Base-by-base conservation (phyloP, 768 basidiomycete species). In the Boletus sp. region DNA sequence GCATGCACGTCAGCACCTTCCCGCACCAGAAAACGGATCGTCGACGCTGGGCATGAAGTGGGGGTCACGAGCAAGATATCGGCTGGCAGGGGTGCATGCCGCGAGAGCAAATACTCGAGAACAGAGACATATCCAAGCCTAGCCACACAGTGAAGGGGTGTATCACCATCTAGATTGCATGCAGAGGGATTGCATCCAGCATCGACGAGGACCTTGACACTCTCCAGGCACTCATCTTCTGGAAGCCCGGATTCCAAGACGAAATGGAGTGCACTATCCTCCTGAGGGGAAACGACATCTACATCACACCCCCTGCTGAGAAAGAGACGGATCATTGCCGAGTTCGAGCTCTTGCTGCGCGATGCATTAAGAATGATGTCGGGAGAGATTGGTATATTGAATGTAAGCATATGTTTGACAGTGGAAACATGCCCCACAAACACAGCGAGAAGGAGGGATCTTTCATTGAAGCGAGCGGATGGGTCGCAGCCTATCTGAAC, bases 291-390 rank as follows among this genome's bases (percentile, higher is more conserved):
- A 8, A 19, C 8, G 7, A 34, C 23, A 4, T 29, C 9, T 14
- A 48, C 27, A 38, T 58, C 19, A 5, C 13, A 5, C 2, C 59
- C 59, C n/a, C 3, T 13, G 6, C 2, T 0, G 13, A 58, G 45
- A 3, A 58, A 34, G 11, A 51, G 27, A 9, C 8, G 42, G 25
- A 58, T 48, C 37, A 49, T 58, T 32, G 23, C 29, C 5, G 40
- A 5, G 8, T 25, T 46, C 1, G 39, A 34, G 9, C 3, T 5
- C 32, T 2, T 9, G 35, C 42, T 34, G 17, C 32, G 30, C 7
- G 35, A 23, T 4, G 39, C 47, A 13, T 40, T 7, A 13, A 59
- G 38, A 2, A 56, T n/a, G 6, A 59, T 56, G 25, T 56, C 55
- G 5, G 15, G 3, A 1, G 58, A 54, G 0, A 53, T 1, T 10